phyloP scores from a whole-genome alignment of 768 basidiomycete species.

The Podaxis sp. region DNA sequence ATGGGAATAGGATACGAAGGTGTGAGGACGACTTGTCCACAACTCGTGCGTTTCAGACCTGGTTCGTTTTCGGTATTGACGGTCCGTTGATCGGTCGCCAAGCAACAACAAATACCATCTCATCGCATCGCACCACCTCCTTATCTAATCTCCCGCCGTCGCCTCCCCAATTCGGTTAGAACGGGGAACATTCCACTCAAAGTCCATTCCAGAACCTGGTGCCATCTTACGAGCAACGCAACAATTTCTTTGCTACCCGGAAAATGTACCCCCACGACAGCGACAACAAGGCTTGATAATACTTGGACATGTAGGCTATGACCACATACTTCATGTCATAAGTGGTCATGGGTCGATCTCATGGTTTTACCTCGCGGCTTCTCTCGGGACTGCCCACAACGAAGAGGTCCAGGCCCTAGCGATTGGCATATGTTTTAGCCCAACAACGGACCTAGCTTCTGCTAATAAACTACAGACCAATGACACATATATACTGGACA shows the following conservation, averaged over 20 bases:
- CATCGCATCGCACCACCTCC: neutral
- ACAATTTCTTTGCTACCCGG: too few species aligned
- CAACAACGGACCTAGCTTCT: too few species aligned
- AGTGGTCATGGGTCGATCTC: neutral
- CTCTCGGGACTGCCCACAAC: too few species aligned
- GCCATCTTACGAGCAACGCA: too few species aligned
- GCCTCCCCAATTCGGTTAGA: neutral
- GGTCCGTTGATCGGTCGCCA: slow-evolving; percentile 16
- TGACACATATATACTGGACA: too few species aligned
- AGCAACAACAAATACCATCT: slow-evolving; percentile 3
- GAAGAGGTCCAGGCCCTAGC: too few species aligned
- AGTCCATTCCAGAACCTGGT: too few species aligned
- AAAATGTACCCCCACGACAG: neutral
- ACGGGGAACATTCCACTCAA: too few species aligned
- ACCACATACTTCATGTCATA: neutral
- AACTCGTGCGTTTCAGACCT: slow-evolving; percentile 23
- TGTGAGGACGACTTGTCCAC: slow-evolving; percentile 14
- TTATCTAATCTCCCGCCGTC: neutral
- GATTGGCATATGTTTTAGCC: too few species aligned
- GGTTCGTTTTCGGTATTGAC: slow-evolving; percentile 22
- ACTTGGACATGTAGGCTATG: neutral
- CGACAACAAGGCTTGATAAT: neutral
- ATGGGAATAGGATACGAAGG: slow-evolving; percentile 14
- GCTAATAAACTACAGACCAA: too few species aligned
- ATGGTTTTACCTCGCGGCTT: neutral